Percentiles rank a stretch among this genome's conserved stretches.
These are phyloP conservation scores for Teunomyces tritomae DNA, from an alignment of 805 yeast genomes.

Conservation along the genomic window DNA sequence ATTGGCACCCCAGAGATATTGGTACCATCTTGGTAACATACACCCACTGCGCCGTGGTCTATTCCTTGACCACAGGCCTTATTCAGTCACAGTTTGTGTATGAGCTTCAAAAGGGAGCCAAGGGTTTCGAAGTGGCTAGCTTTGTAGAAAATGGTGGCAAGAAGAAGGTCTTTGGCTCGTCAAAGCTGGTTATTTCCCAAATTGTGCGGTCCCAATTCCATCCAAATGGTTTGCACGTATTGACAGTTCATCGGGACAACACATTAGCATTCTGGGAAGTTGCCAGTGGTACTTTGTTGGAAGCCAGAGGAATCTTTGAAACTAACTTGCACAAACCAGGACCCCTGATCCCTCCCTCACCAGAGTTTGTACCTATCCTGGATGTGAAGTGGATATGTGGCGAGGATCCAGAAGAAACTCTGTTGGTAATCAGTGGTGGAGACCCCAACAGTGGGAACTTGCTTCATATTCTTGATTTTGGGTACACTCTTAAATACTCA, in stretches of 20 bases:
- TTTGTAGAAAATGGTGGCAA: conserved; percentile 36
- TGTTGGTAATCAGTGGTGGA: conserved; percentile 69
- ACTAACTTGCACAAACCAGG: conserved; percentile 59
- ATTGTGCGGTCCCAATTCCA: conserved; percentile 68
- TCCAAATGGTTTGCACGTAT: conserved; percentile 86
- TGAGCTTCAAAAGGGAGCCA: conserved; percentile 62
- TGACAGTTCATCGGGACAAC: conserved; percentile 79
- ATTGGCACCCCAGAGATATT: conserved; percentile 87
- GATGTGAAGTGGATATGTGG: conserved; percentile 77
- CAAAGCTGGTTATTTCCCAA: conserved; percentile 32
- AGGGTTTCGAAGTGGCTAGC: conserved; percentile 48
- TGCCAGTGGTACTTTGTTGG: conserved; percentile 65
- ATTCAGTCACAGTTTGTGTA: conserved; percentile 59
- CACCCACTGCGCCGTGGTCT: conserved; percentile 63
- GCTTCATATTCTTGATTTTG: conserved; percentile 65
- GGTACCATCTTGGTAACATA: conserved; percentile 77
- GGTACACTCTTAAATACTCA: conserved; percentile 73
- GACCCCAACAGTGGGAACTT: conserved; percentile 36
- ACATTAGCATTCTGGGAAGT: conserved; percentile 93
- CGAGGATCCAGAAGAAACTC: conserved; percentile 75
- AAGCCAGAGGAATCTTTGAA: conserved; percentile 72
- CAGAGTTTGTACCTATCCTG: conserved; percentile 40
- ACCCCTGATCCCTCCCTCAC: conserved; percentile 16
- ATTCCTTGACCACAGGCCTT: conserved; percentile 60
- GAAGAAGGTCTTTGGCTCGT: conserved; percentile 37